Evolutionary conservation across 331 rosid species (phyloP), one percentile per base, ranked within the genome.

Genomic region (Acacia pycnantha): DNA sequence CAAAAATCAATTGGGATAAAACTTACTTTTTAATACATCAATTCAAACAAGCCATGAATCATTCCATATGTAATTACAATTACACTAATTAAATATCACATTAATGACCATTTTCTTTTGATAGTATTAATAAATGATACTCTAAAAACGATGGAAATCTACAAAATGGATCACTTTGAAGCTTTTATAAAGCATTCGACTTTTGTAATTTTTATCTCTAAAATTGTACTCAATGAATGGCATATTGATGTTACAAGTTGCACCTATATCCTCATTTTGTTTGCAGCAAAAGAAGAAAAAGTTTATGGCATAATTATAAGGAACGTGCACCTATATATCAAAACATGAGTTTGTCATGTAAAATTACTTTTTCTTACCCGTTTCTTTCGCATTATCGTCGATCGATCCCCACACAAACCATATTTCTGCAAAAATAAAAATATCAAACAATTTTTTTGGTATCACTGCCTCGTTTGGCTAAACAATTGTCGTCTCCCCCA

Each of bases 241-340:
- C 44, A 65, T 65, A 43, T 68, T 68, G 74, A 69, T 69, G 74
- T 69, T 41, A 12, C 74, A 69, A 69, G 74, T 69, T 67, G 73
- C 22, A 0, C 16, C 15, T 10, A 35, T 67, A 37, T 35, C 72
- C 22, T 35, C 44, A 10, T 35, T 35, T 67, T 21, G 47, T 67
- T 16, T 10, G 33, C 21, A n/a, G 24, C 8, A 37, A 69, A 68
- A 68, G 47, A 41, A 41, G 53, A 41, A 69, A 69, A 69, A 21
- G 33, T 24, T 4, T 69, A 41, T 41, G 18, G 8, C 27, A 41
- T 69, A 22, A 70, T 70, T 22, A 44, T 70, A 31, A 10, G 64
- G 65, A 51, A 51, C 27, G 64, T 73, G 65, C 77, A 18, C 8
- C 24, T 11, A 31, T 73, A 4, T 62, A 59, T 29, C 37, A 31